Evolutionary conservation across 1,284 basidiomycete species (phyloP), one percentile per base, ranked within the genome.

Genomic region (Cutaneotrichosporon sp.): DNA sequence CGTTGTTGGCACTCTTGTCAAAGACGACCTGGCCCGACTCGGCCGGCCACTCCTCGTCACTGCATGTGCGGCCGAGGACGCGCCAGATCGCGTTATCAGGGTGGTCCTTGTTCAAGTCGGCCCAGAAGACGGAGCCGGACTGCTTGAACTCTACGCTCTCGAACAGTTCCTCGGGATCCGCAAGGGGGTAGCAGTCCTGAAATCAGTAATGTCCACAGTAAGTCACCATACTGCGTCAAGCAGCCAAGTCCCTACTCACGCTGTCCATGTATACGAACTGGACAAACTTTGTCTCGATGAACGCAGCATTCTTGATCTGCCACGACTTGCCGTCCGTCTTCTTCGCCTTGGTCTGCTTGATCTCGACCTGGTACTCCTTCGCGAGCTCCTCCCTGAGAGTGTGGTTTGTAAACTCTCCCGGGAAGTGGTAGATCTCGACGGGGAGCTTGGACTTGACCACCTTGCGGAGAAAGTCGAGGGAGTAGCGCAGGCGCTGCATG

Each of bases 61-160:
- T 66, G 57, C 78, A 79, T 32, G 68, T 61, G 17, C 69, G 60
- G 22, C 75, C 74, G 20, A 78, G 56, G 20, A 77, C 60, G 12
- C 77, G 67, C 72, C 73, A 79, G 57, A 79, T 75, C 2, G 77
- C 72, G 49, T 79, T 79, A 51, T 76, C 71, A 25, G 77, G 73
- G 51, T 77, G 72, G 61, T 79, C 78, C 60, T 77, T 77, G 61
- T 75, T 75, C 33, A 77, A 64, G 54, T 78, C 77, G 2, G 76
- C 68, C 77, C 77, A 79, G 61, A 79, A 77, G 11, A 78, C 77
- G 42, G 63, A 67, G 7, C 73, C 67, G 27, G 63, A 68, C 45
- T 75, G 64, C 49, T 69, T 56, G 63, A 76, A 78, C 45, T 75
- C 66, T 17, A 70, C 60, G 7, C 65, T 64, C 32, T 77, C 73